Percentiles rank a stretch among this genome's conserved stretches.
Conservation (phyloP, 225 moss, liverwort and hornwort species). For the Sphagnum tenellum region DNA sequence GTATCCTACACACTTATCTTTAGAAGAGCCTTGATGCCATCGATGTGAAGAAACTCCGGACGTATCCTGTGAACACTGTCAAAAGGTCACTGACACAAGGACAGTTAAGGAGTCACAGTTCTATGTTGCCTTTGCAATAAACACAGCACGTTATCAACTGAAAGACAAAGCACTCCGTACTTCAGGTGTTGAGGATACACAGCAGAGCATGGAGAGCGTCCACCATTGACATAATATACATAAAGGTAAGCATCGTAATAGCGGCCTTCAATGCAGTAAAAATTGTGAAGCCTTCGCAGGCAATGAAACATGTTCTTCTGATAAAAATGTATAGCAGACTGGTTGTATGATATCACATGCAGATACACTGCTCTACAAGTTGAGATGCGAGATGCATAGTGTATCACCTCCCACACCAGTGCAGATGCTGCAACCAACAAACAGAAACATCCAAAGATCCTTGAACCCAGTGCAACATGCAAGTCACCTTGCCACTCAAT, state of each 20-base stretch:
- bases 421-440: constrained; percentile 68
- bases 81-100: constrained; percentile 56
- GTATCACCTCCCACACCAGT: constrained; percentile 77
- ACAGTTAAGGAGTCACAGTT: constrained; percentile 2
- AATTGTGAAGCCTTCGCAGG: constrained; percentile 71
- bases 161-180: not conserved
- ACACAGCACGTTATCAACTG: not conserved
- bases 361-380: constrained; percentile 88
- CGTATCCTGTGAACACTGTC: constrained; percentile 33
- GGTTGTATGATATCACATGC: constrained; percentile 90
- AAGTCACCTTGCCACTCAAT: too few species aligned
- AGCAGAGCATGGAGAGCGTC: constrained; percentile 69
- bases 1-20: constrained; percentile 16
- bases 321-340: constrained; percentile 90
- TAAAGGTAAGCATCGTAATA: constrained; percentile 84
- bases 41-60: constrained; percentile 50
- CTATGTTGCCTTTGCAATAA: not conserved
- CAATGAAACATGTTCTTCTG: constrained; percentile 89
- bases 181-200: constrained; percentile 26
- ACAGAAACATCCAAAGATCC: too few species aligned
- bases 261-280: constrained; percentile 70
- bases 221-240: constrained; percentile 75
- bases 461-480: too few species aligned
- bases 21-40: constrained; percentile 47
- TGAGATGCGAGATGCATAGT: constrained; percentile 64